Evolutionary conservation across 306 rosid species (phyloP).

Genomic region (Pachyrhizus erosus): DNA sequence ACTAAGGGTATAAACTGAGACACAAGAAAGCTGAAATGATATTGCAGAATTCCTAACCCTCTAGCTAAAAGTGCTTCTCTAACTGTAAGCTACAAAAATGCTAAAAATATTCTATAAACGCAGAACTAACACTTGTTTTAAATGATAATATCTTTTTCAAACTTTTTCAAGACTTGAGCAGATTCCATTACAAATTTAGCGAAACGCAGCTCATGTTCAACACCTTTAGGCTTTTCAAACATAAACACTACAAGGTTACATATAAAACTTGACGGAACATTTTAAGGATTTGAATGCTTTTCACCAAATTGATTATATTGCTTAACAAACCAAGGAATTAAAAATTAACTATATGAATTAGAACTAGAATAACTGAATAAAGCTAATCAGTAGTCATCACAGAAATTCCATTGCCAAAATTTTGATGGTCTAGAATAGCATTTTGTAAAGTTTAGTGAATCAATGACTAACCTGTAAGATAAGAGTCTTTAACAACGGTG

Average conservation of each 20-base stretch:
- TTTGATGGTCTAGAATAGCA: too few species aligned
- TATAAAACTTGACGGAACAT: neutral
- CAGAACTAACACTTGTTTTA: too few species aligned
- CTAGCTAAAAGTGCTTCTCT: too few species aligned
- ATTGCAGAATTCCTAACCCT: too few species aligned
- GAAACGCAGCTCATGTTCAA: neutral
- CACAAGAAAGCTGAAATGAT: too few species aligned
- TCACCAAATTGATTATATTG: neutral
- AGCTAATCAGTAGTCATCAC: neutral
- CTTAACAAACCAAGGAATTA: neutral
- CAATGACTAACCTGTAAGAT: too few species aligned
- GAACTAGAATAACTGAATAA: neutral
- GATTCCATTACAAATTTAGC: neutral
- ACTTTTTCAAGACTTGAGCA: neutral
- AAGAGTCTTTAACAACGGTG: too few species aligned
- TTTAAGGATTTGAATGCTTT: neutral
- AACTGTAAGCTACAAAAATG: too few species aligned
- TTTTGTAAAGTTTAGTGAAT: too few species aligned
- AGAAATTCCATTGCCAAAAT: neutral
- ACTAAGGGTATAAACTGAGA: too few species aligned
- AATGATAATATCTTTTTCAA: too few species aligned
- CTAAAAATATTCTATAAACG: too few species aligned
- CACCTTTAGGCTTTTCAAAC: neutral
- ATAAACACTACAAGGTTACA: neutral
- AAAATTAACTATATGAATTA: neutral